Evolutionary conservation across 495 filamentous ascomycete genomes (phyloP), one percentile per base, ranked within the genome.

Genomic region (Tuber borchii): DNA sequence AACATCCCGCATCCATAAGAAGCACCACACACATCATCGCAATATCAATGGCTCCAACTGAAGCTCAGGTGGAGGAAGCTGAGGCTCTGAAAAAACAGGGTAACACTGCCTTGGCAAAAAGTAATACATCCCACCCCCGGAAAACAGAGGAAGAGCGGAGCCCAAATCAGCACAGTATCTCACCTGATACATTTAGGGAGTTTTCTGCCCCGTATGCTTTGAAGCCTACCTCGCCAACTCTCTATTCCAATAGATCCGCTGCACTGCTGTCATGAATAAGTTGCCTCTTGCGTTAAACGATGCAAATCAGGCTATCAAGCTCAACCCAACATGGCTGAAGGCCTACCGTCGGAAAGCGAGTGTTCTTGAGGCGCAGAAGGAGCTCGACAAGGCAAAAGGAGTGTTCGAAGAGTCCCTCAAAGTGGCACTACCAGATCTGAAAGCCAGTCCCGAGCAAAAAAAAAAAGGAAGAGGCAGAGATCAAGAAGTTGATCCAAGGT

Each of bases 261-360:
- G 71, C 80, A 12, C 61, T 82, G 7, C 48, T 82, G 51, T 75
- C 80, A 76, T 82, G 72, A 81, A 81, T 16, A 82, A 81, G 42
- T 75, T 79, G 19, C 45, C 40, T 1, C 75, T 77, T 5, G 81
- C 81, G 1, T 39, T 82, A 12, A 77, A 82, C 46, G 81, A 82
- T 74, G 81, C 81, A 48, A 82, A 77, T 17, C 71, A 45, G 51
- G 74, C 77, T 20, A 74, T 79, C 26, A 72, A 82, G 80, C 73
- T 82, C 17, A 73, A 82, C 42, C 80, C 80, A 0, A 81, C 69
- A 22, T 82, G 81, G 81, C 45, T 77, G 1, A 82, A 82, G 17
- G 81, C 77, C 2, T 82, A 79, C 26, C 72, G 81, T 26, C 65
- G 81, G 34, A 82, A 82, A 42, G 81, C 73, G 1, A 79, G 75